Conservation (phyloP, 306 rosid genomes). For the Arachis stenosperma region DNA sequence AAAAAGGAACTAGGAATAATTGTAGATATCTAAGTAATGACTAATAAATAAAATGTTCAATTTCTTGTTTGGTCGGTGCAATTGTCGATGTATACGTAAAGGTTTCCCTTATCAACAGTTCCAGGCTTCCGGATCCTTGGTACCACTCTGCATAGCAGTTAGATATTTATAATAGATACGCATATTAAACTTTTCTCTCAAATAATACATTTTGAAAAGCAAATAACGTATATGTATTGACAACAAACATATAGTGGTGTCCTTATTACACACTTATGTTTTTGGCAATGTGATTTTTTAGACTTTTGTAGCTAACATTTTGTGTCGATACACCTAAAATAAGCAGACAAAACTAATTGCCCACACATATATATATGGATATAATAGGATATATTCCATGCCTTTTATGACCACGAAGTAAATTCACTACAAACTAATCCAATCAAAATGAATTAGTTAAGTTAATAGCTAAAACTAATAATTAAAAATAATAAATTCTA, state of each 20-base stretch:
- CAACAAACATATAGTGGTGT: constrained; percentile 6
- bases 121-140: neutral
- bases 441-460: too few relatives aligned
- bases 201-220: neutral
- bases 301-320: neutral
- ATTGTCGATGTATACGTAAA: neutral
- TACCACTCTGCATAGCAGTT: neutral
- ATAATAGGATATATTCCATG: too few relatives aligned
- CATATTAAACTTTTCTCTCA: neutral
- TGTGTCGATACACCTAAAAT: neutral
- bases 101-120: neutral
- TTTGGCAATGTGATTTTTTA: constrained; percentile 24
- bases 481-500: too few relatives aligned
- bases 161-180: constrained; percentile 35
- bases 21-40: neutral
- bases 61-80: too few relatives aligned
- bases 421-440: too few relatives aligned
- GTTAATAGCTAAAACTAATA: too few relatives aligned
- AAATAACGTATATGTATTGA: too few relatives aligned
- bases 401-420: too few relatives aligned
- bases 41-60: neutral
- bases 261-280: neutral
- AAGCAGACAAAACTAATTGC: constrained; percentile 15
- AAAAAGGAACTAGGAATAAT: too few relatives aligned
- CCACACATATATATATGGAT: too few relatives aligned